Conservation (phyloP, 306 rosid genomes). For the Chamaecrista fasciculata region DNA sequence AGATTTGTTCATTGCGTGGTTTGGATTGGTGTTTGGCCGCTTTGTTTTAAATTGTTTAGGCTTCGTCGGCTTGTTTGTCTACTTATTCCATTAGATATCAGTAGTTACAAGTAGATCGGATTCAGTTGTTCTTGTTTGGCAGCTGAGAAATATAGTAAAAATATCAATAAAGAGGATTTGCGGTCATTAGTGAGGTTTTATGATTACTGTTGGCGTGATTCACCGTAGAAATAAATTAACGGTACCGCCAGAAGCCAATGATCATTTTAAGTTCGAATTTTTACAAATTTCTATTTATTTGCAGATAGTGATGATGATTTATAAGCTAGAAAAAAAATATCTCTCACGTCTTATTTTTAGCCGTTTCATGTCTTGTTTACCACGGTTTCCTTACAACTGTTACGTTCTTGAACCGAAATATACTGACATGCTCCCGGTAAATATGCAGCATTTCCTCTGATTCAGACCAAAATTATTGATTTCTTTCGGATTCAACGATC, state of each 20-base stretch:
- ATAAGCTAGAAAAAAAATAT: neutral
- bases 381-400: neutral
- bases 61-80: neutral
- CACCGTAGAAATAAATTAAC: neutral
- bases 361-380: neutral
- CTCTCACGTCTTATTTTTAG: neutral
- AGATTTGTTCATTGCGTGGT: neutral
- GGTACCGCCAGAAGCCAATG: neutral
- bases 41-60: neutral
- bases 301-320: neutral
- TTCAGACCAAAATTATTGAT: conserved; percentile 84
- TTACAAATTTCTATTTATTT: neutral
- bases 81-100: neutral
- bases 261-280: neutral
- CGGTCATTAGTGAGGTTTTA: neutral
- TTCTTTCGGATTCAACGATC: conserved; percentile 69
- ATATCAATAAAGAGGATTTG: neutral
- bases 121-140: neutral
- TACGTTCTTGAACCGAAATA: neutral
- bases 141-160: too few relatives aligned
- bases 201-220: neutral
- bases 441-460: conserved; percentile 74
- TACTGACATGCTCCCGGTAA: neutral
- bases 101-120: neutral
- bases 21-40: neutral